Percentiles rank a stretch among this genome's conserved stretches.
phyloP scores from a whole-genome alignment of 2,329 filamentous ascomycete species.

The Arthrobotrys iridis region DNA sequence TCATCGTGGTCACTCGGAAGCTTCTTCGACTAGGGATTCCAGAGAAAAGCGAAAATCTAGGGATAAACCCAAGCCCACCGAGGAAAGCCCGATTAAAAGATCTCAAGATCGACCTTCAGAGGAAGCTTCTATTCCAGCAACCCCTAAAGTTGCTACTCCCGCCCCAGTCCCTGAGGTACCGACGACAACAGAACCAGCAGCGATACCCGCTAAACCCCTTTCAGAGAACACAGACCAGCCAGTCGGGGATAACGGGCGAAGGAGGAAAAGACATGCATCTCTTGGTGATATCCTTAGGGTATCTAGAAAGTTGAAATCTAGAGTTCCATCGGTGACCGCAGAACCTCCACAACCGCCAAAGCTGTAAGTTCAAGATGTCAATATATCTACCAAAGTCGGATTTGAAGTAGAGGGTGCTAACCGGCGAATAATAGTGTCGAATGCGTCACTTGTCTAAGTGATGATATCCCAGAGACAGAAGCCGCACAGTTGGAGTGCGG shows the following conservation, averaged over 20 bases:
- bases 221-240: neutral
- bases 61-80: conserved; percentile 30
- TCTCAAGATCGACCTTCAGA: conserved; percentile 19
- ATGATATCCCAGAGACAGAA: conserved; percentile 72
- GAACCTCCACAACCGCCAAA: conserved; percentile 37
- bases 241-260: conserved; percentile 20
- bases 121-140: neutral
- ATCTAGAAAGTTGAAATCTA: conserved; percentile 36
- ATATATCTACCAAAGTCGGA: neutral
- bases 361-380: conserved; percentile 26
- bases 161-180: neutral
- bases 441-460: conserved; percentile 76
- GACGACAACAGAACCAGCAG: neutral
- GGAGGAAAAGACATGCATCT: conserved; percentile 42
- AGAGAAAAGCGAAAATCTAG: conserved; percentile 41
- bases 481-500: conserved; percentile 77
- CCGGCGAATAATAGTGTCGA: conserved; percentile 67
- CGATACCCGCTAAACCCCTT: neutral
- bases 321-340: conserved; percentile 19
- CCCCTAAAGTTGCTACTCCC: neutral
- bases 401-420: conserved; percentile 4
- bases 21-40: conserved; percentile 32
- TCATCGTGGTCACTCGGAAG: conserved; percentile 32
- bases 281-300: conserved; percentile 48
- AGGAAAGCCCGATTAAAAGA: conserved; percentile 19